Base-by-base conservation (phyloP, 371 early-diverging fungal genomes). In the Syncephalastrum monosporum region DNA sequence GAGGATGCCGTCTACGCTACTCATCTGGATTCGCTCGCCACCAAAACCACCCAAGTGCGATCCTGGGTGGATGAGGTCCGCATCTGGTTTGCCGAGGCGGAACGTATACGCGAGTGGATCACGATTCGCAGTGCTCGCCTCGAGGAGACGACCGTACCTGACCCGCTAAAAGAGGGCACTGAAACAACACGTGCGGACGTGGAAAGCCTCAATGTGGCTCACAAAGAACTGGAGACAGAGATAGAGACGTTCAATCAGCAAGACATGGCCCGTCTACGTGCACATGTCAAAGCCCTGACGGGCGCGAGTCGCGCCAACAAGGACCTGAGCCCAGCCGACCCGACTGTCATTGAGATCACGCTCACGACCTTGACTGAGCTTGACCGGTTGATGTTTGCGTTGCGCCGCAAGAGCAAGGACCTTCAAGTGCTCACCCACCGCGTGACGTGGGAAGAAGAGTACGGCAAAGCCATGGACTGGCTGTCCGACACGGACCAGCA, bases 291-390 rank as follows among this genome's bases (percentile, higher is more conserved):
- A 50, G 61, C 65, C 17, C 59, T 78, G 2, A 78, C 79, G 5
- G 69, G 74, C 1, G 67, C 61, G 7, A 64, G 61, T 10, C 57
- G 64, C 41, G 64, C 57, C 7, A 61, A 59, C 43, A 78, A 79
- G 42, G 77, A 76, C 44, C 64, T 82, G 8, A 79, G 75, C 50
- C 82, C 82, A 7, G 82, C 82, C 17, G 82, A 82, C 38, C 75
- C 82, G 0, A 80, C 77, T 3, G 80, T 81, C 1, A 82, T 82
- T 44, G 79, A 76, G 23, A 78, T 80, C 17, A 82, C 81, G 4
- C 56, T 82, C 4, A 69, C 75, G 4, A 80, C 82, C 0, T 57
- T 82, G n/a, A 74, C 55, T 23, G 56, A 68, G 5, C 53, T 82
- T 7, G 82, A 82, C 42, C 64, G 68, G 38, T 57, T 82, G 29